Evolutionary conservation across 1,284 basidiomycete genomes (phyloP), one percentile per base, ranked within the genome.

Genomic region (Leucoagaricus sp.): DNA sequence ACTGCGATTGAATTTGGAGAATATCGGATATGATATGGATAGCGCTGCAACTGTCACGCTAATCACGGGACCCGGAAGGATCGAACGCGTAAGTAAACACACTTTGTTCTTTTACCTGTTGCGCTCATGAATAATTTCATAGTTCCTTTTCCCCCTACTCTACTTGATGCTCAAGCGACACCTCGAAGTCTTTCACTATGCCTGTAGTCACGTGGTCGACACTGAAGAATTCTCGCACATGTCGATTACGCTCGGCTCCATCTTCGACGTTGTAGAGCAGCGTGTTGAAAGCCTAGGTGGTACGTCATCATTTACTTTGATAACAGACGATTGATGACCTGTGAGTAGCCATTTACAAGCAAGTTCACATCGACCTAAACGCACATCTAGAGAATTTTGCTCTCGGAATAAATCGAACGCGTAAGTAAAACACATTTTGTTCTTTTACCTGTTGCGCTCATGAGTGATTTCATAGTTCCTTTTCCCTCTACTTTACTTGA

Each of bases 91-190:
- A 44, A 41, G 65, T 62, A 15, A 3, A 2, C 29, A 21, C 31
- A 23, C 17, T 31, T 3, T 19, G 17, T 26, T n/a, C n/a, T n/a
- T n/a, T n/a, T n/a, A n/a, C n/a, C n/a, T n/a, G n/a, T n/a, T n/a
- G n/a, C n/a, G n/a, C n/a, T 8, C 28, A n/a, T n/a, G n/a, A n/a
- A n/a, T n/a, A n/a, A n/a, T n/a, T n/a, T n/a, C n/a, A 42, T 44
- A 74, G 72, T 68, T 63, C 55, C 44, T 67, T 6, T 60, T 65
- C 28, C 68, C 69, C 0, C 25, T 71, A 1, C 33, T 71, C n/a
- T 69, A 67, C 47, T 60, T 71, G 1, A 42, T 68, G 1, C 59
- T 68, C 33, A 60, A 64, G 48, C 64, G 60, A 13, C 68, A 71
- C 50, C 50, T 66, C 29, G 47, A 63, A 13, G 60, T 68, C 4